Conservation (phyloP, 2,329 filamentous ascomycete species). For the Pestalotiopsis sp. region DNA sequence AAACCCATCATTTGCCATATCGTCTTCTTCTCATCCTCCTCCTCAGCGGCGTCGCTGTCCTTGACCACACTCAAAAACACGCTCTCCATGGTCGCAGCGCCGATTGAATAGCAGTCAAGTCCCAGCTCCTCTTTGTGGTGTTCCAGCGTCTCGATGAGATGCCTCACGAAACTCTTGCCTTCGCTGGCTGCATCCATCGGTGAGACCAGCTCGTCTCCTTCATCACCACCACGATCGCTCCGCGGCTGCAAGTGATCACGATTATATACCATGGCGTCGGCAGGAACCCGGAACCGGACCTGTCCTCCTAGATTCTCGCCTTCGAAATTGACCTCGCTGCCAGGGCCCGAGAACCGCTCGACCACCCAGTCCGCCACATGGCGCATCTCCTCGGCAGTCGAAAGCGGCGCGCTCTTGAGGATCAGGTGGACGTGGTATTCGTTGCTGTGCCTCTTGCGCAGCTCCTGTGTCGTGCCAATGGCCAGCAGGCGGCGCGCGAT, state of each 20-base stretch:
- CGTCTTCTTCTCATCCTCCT: slow-evolving; percentile 35
- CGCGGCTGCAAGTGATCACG: not conserved
- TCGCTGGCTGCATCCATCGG: slow-evolving; percentile 15
- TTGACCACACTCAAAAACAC: slow-evolving; percentile 71
- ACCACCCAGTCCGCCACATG: slow-evolving; percentile 49
- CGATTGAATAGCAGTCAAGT: slow-evolving; percentile 68
- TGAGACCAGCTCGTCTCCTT: slow-evolving; percentile 8
- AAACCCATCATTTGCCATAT: slow-evolving; percentile 18
- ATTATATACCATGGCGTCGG: slow-evolving; percentile 26
- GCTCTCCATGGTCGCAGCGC: slow-evolving; percentile 68
- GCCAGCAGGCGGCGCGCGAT: slow-evolving; percentile 26
- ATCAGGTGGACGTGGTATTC: slow-evolving; percentile 32
- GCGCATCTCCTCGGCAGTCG: slow-evolving; percentile 22
- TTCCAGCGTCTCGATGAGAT: slow-evolving; percentile 53
- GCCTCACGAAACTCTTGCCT: slow-evolving; percentile 26
- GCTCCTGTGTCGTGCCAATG: slow-evolving; percentile 27
- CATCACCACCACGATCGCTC: not conserved
- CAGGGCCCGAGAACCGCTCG: slow-evolving; percentile 46
- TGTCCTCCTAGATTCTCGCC: slow-evolving; percentile 66
- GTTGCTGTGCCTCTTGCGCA: slow-evolving; percentile 28
- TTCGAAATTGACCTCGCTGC: slow-evolving; percentile 53
- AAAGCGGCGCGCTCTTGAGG: slow-evolving; percentile 24
- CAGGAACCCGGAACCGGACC: slow-evolving; percentile 64
- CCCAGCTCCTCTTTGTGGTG: slow-evolving; percentile 57
- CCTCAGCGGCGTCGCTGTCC: slow-evolving; percentile 63